These are phyloP conservation scores for Acer saccharum DNA, from an alignment of 345 rosid species.

Conservation along the genomic window DNA sequence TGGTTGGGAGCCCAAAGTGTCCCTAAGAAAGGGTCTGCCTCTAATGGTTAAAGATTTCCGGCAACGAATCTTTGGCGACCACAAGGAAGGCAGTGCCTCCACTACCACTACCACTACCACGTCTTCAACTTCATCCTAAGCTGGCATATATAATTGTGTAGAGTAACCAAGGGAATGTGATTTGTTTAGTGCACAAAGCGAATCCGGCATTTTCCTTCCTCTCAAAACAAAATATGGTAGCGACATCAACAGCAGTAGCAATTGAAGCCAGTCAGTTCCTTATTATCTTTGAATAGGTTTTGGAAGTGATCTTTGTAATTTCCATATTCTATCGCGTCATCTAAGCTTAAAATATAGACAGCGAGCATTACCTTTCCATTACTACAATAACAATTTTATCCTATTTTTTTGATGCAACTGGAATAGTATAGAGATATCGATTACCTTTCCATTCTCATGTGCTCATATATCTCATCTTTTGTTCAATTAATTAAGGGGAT, in stretches of 20 bases:
- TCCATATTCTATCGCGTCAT: constrained; percentile 1
- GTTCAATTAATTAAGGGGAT: no score
- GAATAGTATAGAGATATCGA: neutral
- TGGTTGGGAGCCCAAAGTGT: constrained; percentile 93
- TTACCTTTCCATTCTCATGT: no score
- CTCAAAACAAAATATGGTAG: constrained; percentile 8
- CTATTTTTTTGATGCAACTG: neutral
- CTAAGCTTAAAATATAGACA: constrained; percentile 13
- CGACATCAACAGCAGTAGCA: constrained; percentile 5
- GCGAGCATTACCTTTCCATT: constrained; percentile 11
- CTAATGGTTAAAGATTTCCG: constrained; percentile 92
- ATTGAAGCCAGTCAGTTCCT: neutral
- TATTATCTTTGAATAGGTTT: constrained; percentile 8
- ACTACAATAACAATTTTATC: neutral
- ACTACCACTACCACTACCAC: constrained; percentile 20
- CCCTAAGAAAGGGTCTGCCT: constrained; percentile 89
- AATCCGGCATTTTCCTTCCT: neutral
- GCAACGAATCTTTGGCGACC: constrained; percentile 92
- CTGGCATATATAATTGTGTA: constrained; percentile 3
- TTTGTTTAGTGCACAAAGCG: no score
- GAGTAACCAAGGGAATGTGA: neutral
- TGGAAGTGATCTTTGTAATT: constrained; percentile 18
- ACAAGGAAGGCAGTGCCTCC: constrained; percentile 55
- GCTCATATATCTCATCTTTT: neutral
- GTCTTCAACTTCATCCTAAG: constrained; percentile 36